Evolutionary conservation across 176 grass and related monocot genomes (phyloP), one percentile per base, ranked within the genome.

Genomic region (Elymus sibiricus): DNA sequence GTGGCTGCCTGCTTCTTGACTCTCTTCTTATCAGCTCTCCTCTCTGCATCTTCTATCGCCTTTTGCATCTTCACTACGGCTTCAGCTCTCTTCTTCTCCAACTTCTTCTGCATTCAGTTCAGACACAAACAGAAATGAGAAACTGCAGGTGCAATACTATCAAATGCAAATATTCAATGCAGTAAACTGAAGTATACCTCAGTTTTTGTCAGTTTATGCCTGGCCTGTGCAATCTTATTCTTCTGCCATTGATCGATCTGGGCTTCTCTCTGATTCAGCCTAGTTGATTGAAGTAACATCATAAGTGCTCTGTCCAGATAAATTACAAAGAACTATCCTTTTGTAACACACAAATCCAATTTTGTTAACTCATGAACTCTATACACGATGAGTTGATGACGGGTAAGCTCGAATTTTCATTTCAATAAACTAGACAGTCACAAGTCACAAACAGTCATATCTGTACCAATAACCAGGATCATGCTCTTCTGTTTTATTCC

Each of bases 1-100:
- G 70, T 90, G 32, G 82, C 83, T 76, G 79, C 89, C 71, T 92
- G 88, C 78, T 94, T 86, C 85, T 85, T 90, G 65, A 86, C 59
- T 87, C 87, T 94, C 82, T 76, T 94, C 71, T 81, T 91, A 88
- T 92, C 88, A 64, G 92, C 92, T 90, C 86, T 92, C 84, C 70
- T 89, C 84, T 92, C 84, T 62, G 86, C 73, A 5, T 68, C 76
- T 32, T 65, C 82, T 86, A 97, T 91, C 38, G 78, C 79, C 77
- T 84, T 89, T 70, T 90, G 92, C 89, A 92, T 90, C 88, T 91
- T 94, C 24, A 79, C 74, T 83, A 29, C 75, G 16, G 81, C 92
- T 82, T 66, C 64, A 17, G 44, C 71, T 87, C 90, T 88, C 72
- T 87, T 84, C 81, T 87, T 88, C 70, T 94, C 92, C 75, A 94